Conservation (phyloP, 1,284 basidiomycete species). For the Leccinum solheimii region DNA sequence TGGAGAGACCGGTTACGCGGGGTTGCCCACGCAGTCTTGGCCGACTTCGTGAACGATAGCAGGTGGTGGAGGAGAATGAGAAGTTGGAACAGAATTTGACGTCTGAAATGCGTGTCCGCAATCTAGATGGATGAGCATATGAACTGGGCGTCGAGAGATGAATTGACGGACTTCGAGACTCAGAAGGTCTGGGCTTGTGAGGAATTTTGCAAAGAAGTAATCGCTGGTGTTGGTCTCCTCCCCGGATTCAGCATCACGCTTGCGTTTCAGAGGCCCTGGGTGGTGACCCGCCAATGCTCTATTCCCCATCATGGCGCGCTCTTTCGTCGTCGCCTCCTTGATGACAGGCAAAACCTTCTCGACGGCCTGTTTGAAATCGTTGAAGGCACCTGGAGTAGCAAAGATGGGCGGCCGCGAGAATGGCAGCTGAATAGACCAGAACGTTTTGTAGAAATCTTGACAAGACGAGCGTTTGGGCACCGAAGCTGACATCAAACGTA, state of each 20-base stretch:
- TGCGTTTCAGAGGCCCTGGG: constrained; percentile 53
- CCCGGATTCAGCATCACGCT: constrained; percentile 56
- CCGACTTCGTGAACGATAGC: constrained; percentile 69
- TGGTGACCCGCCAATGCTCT: constrained; percentile 42
- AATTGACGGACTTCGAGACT: constrained; percentile 71
- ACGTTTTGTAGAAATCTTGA: constrained; percentile 77
- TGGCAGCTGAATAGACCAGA: constrained; percentile 81
- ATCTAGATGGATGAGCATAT: constrained; percentile 49
- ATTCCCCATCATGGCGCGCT: constrained; percentile 79
- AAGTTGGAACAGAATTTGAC: constrained; percentile 88
- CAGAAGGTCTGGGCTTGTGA: constrained; percentile 82
- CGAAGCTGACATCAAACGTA: not conserved
- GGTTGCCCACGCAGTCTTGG: constrained; percentile 62
- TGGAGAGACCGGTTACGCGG: constrained; percentile 71
- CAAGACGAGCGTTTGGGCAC: constrained; percentile 4
- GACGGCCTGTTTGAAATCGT: constrained; percentile 66
- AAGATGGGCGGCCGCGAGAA: constrained; percentile 74
- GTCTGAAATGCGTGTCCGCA: constrained; percentile 84
- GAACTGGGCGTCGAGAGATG: constrained; percentile 6
- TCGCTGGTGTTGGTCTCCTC: constrained; percentile 55
- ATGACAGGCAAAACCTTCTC: constrained; percentile 73
- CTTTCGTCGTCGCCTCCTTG: constrained; percentile 80
- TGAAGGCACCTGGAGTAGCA: constrained; percentile 51
- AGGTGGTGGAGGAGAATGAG: constrained; percentile 83
- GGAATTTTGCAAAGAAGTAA: constrained; percentile 90